Percentiles rank a stretch among this genome's conserved stretches.
These are phyloP conservation scores for Lichenothelia convexa DNA, from an alignment of 495 filamentous ascomycete genomes.

Conservation along the genomic window DNA sequence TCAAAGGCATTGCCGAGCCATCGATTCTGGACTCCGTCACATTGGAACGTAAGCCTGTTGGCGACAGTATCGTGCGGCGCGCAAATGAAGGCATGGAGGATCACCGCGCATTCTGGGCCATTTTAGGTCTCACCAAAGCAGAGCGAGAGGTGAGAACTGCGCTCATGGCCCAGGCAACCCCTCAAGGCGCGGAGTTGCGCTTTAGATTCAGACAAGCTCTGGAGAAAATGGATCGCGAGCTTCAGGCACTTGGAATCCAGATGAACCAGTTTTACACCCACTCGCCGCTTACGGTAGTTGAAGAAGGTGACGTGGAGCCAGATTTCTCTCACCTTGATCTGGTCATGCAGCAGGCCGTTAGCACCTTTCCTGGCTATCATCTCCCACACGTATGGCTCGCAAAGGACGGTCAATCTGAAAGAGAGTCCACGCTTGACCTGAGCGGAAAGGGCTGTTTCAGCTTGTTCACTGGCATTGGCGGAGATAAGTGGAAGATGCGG, in stretches of 20 bases:
- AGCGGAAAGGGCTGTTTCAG: slow-evolving; percentile 20
- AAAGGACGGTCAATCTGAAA: slow-evolving; percentile 6
- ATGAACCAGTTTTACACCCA: slow-evolving; percentile 23
- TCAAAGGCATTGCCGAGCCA: slow-evolving; percentile 16
- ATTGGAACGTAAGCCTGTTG: slow-evolving; percentile 26
- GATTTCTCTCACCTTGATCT: not conserved
- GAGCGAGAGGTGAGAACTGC: not conserved
- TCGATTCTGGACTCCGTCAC: slow-evolving; percentile 10
- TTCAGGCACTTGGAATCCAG: slow-evolving; percentile 23
- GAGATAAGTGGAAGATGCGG: slow-evolving; percentile 12
- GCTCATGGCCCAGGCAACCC: slow-evolving; percentile 8
- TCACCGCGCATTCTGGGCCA: slow-evolving; percentile 17
- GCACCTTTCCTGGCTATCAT: slow-evolving; percentile 20
- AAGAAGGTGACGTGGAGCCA: slow-evolving; percentile 13
- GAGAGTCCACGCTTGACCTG: slow-evolving; percentile 13
- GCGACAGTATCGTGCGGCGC: slow-evolving; percentile 18
- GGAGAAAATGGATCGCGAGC: slow-evolving; percentile 17
- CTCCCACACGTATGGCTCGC: slow-evolving; percentile 28
- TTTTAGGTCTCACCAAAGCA: slow-evolving; percentile 18
- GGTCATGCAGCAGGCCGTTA: slow-evolving; percentile 6
- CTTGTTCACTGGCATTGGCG: slow-evolving; percentile 23
- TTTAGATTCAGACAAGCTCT: slow-evolving; percentile 14
- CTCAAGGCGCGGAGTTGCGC: slow-evolving; percentile 14
- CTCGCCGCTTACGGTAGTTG: slow-evolving; percentile 6
- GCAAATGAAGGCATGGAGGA: slow-evolving; percentile 24